phyloP scores from a whole-genome alignment of 1,139 yeast species.

The Yamadazyma oceani region DNA sequence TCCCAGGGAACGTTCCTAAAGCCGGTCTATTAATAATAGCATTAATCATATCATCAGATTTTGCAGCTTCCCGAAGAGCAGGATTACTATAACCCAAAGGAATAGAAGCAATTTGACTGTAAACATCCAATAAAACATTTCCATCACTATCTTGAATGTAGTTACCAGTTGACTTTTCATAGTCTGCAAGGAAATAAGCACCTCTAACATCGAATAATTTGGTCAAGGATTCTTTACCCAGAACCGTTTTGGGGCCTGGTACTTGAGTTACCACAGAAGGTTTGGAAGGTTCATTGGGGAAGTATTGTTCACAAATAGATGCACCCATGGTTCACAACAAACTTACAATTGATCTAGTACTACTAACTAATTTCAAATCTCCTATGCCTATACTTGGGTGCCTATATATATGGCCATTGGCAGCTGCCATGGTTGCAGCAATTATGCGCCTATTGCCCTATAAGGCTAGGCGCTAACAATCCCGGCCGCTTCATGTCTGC shows the following conservation, averaged over 20 bases:
- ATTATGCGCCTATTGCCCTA: neutral
- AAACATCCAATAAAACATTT: slow-evolving; percentile 60
- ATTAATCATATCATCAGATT: slow-evolving; percentile 63
- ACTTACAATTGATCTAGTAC: too few species aligned
- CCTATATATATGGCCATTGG: neutral
- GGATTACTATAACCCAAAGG: slow-evolving; percentile 78
- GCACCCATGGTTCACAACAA: slow-evolving; percentile 9
- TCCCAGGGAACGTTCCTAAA: slow-evolving; percentile 70
- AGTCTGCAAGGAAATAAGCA: slow-evolving; percentile 68
- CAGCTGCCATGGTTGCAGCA: neutral
- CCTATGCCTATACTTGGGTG: too few species aligned
- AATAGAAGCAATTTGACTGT: slow-evolving; percentile 73
- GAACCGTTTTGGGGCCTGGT: slow-evolving; percentile 65
- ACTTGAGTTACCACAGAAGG: slow-evolving; percentile 55
- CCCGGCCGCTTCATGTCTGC: too few species aligned
- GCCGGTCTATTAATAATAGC: slow-evolving; percentile 76
- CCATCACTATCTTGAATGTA: slow-evolving; percentile 74
- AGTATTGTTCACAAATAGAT: slow-evolving; percentile 54
- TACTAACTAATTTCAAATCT: too few species aligned
- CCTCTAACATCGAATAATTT: slow-evolving; percentile 65
- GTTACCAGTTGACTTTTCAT: slow-evolving; percentile 65
- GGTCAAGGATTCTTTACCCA: slow-evolving; percentile 48
- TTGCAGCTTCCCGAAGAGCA: slow-evolving; percentile 59
- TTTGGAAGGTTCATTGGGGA: slow-evolving; percentile 64
- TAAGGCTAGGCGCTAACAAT: neutral